A percentile compares a stretch with the other conserved stretches of the same genome.
phyloP scores from a whole-genome alignment of 2,329 filamentous ascomycete genomes.

The Fusarium subtropicale region DNA sequence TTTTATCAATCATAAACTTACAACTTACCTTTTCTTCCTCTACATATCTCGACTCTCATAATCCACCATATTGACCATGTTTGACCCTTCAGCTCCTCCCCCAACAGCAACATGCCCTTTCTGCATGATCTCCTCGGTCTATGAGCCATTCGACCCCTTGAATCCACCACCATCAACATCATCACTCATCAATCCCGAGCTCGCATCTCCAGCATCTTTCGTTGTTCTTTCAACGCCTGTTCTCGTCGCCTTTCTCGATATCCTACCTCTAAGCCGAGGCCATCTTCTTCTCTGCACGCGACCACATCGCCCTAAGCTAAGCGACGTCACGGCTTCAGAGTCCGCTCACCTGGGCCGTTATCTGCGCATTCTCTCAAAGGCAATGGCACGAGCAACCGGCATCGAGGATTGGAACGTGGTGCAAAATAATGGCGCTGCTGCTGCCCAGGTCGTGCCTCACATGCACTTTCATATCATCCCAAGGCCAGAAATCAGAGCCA shows the following conservation, averaged over 20 bases:
- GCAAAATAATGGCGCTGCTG: conserved; percentile 92
- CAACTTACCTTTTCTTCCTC: not conserved
- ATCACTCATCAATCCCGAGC: conserved; percentile 45
- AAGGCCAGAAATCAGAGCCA: conserved; percentile 73
- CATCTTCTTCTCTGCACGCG: conserved; percentile 87
- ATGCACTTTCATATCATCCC: conserved; percentile 97
- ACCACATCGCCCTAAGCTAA: conserved; percentile 80
- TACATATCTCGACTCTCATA: not conserved
- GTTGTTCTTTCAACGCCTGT: conserved; percentile 81
- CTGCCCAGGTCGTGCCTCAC: conserved; percentile 92
- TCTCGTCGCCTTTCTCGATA: conserved; percentile 91
- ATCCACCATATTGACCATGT: conserved; percentile 38
- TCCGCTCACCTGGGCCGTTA: conserved; percentile 73
- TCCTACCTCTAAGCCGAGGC: conserved; percentile 85
- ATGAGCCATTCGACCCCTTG: conserved; percentile 60
- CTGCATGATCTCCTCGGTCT: conserved; percentile 67
- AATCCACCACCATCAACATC: conserved; percentile 56
- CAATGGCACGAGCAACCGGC: conserved; percentile 75
- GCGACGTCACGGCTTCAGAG: conserved; percentile 73
- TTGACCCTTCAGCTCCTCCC: conserved; percentile 54
- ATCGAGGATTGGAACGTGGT: conserved; percentile 94
- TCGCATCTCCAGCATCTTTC: conserved; percentile 62
- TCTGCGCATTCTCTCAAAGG: conserved; percentile 78
- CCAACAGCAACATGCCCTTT: conserved; percentile 66
- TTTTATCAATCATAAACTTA: conserved; percentile 29